Evolutionary conservation across 305 asterid genomes (phyloP).

Genomic region (Striga hermonthica): DNA sequence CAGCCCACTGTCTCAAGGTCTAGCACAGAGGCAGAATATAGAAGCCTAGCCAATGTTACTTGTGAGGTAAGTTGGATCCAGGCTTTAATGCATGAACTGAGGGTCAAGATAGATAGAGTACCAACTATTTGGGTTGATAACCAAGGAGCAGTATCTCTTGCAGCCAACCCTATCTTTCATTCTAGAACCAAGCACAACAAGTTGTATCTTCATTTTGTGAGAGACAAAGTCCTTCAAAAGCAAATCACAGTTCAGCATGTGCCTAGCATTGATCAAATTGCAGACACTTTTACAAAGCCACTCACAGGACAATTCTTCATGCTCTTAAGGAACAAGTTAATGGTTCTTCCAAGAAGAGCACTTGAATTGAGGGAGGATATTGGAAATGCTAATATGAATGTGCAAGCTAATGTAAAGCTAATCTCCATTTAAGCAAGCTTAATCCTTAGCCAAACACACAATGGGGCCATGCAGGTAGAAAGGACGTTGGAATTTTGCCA

Average conservation of each 20-base stretch:
- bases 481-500: no score
- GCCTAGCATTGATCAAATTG: neutral
- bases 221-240: neutral
- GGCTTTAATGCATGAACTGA: neutral
- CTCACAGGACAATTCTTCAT: neutral
- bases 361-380: neutral
- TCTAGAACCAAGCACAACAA: neutral
- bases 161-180: neutral
- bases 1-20: neutral
- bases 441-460: no score
- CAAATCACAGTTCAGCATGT: neutral
- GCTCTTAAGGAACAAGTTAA: neutral
- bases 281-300: neutral
- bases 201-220: neutral
- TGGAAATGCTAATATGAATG: no score
- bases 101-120: neutral
- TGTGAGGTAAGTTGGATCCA: neutral
- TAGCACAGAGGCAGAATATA: neutral
- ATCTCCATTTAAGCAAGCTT: no score
- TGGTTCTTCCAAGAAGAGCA: neutral
- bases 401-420: no score
- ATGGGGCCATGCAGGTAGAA: no score
- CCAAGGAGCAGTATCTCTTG: neutral
- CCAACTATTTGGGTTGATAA: neutral
- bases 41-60: neutral